Evolutionary conservation across 2,329 filamentous ascomycete species (phyloP).

Genomic region (Trichophyton verrucosum): DNA sequence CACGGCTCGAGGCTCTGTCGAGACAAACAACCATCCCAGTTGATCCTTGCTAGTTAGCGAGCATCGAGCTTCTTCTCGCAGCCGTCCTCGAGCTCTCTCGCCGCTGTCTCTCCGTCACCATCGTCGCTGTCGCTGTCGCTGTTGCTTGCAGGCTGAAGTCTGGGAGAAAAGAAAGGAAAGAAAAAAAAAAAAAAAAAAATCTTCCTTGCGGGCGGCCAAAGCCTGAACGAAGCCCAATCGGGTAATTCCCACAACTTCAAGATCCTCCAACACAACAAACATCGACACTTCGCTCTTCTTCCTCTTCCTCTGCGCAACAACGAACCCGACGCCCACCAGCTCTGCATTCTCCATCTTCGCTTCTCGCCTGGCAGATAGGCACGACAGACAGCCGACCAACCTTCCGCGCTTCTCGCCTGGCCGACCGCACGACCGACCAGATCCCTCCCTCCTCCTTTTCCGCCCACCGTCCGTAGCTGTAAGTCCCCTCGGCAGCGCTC

Average conservation of each 20-base stretch:
- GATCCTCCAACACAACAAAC: constrained; percentile 2
- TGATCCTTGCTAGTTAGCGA: too few species aligned
- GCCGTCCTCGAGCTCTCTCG: too few species aligned
- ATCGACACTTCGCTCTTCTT: too few species aligned
- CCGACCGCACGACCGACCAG: not conserved
- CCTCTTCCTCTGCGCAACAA: not conserved
- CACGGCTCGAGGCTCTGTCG: too few species aligned
- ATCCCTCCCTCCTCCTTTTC: too few species aligned
- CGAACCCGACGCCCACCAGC: not conserved
- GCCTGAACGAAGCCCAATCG: not conserved
- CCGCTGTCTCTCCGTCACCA: too few species aligned
- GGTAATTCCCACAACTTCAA: not conserved
- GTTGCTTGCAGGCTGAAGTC: too few species aligned
- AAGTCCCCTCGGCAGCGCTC: too few species aligned
- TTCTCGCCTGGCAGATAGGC: not conserved
- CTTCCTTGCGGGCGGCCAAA: not conserved
- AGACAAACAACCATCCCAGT: too few species aligned
- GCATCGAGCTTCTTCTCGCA: too few species aligned
- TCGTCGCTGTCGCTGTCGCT: not conserved
- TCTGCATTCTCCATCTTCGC: not conserved
- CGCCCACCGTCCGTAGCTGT: too few species aligned
- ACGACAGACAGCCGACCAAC: not conserved
- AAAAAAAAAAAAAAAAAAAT: not conserved
- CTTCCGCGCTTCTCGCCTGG: not conserved
- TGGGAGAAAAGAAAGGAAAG: too few species aligned